Evolutionary conservation across 2,329 filamentous ascomycete species (phyloP).

Genomic region (Cytospora piceicola): DNA sequence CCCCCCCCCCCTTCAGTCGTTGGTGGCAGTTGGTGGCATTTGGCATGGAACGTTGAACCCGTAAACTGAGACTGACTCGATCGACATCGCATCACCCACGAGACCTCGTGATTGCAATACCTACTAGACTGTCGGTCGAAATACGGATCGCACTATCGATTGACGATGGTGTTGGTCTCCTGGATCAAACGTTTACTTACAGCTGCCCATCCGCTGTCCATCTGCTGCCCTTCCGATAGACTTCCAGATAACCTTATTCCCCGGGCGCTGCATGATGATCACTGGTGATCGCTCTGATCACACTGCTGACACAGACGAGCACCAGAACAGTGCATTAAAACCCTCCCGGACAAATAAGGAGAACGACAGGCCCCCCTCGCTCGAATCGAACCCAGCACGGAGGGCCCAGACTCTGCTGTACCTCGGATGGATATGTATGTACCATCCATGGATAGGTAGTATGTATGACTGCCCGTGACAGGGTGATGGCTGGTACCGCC

Average conservation of each 20-base stretch:
- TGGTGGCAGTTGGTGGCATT: background rate
- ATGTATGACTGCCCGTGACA: background rate
- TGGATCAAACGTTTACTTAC: background rate
- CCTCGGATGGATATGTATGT: no score
- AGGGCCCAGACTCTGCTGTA: no score
- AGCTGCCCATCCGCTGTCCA: no score
- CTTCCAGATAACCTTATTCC: constrained; percentile 3
- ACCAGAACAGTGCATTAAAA: background rate
- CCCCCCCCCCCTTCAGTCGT: no score
- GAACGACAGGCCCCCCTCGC: no score
- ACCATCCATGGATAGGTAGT: no score
- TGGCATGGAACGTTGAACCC: background rate
- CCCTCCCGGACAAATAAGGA: no score
- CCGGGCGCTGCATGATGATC: background rate
- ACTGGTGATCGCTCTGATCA: background rate
- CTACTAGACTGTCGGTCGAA: no score
- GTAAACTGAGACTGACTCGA: background rate
- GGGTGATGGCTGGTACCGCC: background rate
- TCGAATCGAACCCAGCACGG: no score
- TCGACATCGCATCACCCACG: no score
- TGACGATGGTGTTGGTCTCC: background rate
- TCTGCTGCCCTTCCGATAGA: background rate
- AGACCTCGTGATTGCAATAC: background rate
- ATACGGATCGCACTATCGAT: no score
- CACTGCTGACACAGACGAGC: background rate